phyloP scores from a whole-genome alignment of 2,329 filamentous ascomycete species.

The Fonsecaea erecta region DNA sequence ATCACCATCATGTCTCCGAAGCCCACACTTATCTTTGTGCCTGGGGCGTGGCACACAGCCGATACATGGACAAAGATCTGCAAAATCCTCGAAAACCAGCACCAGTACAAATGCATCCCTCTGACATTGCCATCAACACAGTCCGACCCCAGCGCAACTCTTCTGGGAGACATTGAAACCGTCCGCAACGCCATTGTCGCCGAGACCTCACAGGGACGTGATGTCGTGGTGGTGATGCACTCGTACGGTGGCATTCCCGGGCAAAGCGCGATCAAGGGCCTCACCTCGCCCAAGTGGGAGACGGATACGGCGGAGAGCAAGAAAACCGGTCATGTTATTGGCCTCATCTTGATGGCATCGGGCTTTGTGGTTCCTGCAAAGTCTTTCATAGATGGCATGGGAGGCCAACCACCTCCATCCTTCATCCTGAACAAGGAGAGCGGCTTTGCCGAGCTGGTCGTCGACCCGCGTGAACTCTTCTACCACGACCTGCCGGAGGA shows the following conservation, averaged over 20 bases:
- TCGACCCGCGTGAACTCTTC: slow-evolving; percentile 49
- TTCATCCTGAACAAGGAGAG: slow-evolving; percentile 49
- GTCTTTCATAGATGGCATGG: slow-evolving; percentile 49
- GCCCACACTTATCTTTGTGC: slow-evolving; percentile 53
- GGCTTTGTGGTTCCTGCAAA: slow-evolving; percentile 49
- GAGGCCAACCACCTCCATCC: slow-evolving; percentile 50
- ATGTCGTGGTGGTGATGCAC: slow-evolving; percentile 56
- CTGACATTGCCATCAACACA: slow-evolving; percentile 49
- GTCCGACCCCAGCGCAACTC: slow-evolving; percentile 44
- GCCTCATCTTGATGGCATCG: slow-evolving; percentile 52
- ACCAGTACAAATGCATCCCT: slow-evolving; percentile 42
- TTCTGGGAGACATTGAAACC: slow-evolving; percentile 51
- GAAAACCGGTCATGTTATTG: slow-evolving; percentile 49
- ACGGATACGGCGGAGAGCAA: slow-evolving; percentile 7
- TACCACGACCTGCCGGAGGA: slow-evolving; percentile 56
- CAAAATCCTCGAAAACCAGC: slow-evolving; percentile 42
- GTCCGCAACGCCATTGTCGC: slow-evolving; percentile 44
- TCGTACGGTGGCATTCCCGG: slow-evolving; percentile 57
- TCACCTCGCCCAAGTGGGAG: slow-evolving; percentile 40
- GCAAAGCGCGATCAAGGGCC: slow-evolving; percentile 52
- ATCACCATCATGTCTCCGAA: slow-evolving; percentile 4
- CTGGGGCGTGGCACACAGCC: slow-evolving; percentile 55
- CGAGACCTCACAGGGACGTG: slow-evolving; percentile 45
- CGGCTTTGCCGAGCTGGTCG: slow-evolving; percentile 50
- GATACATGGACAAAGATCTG: slow-evolving; percentile 46